Percentiles rank a stretch among this genome's conserved stretches.
Evolutionary conservation across 2,329 filamentous ascomycete species (phyloP).

Genomic region (Beauveria varroae): DNA sequence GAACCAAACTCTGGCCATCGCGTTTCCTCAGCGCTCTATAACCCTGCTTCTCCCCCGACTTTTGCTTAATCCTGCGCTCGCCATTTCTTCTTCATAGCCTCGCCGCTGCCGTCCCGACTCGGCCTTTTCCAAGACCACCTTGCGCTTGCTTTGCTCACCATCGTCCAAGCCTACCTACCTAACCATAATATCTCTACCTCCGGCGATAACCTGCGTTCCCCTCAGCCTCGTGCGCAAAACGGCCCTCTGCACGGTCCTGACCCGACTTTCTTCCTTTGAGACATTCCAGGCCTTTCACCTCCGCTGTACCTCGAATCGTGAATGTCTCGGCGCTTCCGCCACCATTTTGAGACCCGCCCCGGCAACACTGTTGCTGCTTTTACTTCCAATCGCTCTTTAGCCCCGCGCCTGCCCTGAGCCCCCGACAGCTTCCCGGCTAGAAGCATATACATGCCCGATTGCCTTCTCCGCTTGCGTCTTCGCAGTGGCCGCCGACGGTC

Average conservation of each 20-base stretch:
- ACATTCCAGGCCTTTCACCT: not conserved
- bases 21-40: not conserved
- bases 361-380: not conserved
- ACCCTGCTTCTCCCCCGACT: not conserved
- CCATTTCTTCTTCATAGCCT: not conserved
- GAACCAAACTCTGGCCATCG: not conserved
- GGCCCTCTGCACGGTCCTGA: not conserved
- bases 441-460: not conserved
- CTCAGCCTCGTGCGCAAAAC: not conserved
- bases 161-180: not conserved
- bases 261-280: not conserved
- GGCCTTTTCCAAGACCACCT: not conserved
- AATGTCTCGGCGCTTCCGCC: constrained; percentile 9
- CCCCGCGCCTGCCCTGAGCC: not conserved
- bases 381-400: not conserved
- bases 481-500: not conserved
- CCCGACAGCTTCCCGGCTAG: not conserved
- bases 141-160: not conserved
- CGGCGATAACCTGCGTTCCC: not conserved
- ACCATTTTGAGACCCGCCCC: constrained; percentile 3
- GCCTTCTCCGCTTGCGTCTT: not conserved
- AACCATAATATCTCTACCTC: too few species aligned
- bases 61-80: not conserved
- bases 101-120: not conserved
- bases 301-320: constrained; percentile 2